Evolutionary conservation across 495 filamentous ascomycete species (phyloP), one percentile per base, ranked within the genome.

Genomic region (Aspergillus olivimuriae): DNA sequence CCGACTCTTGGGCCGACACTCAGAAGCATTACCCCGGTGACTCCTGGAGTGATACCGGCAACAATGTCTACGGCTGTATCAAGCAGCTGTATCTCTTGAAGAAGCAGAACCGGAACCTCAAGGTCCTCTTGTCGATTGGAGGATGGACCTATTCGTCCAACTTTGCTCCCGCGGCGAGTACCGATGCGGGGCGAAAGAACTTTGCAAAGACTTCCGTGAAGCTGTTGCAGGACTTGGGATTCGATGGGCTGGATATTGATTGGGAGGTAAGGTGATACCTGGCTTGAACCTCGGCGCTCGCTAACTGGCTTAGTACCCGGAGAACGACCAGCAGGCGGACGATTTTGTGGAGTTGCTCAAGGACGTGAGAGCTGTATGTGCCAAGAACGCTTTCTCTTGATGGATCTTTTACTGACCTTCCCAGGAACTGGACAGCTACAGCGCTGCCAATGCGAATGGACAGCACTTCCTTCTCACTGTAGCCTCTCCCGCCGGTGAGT

Each of bases 21-120:
- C 71, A 95, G 54, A 95, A 92, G 64, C 91, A 91, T 64, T 94
- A 90, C 42, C 50, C 59, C 2, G 43, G 48, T 4, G 69, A 72
- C 50, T 66, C 66, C 2, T 70, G 69, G 66, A 65, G 68, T 45
- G 69, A 70, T 17, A 48, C 44, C n/a, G 69, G 66, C 15, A 61
- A 41, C 43, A 72, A 72, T 47, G 66, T 69, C 17, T 72, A 72
- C 32, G 69, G 69, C 37, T 95, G 87, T 62, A 66, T 91, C 35
- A 98, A 97, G 73, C 92, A 97, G 70, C 79, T 98, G 16, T 87
- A 83, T 65, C 74, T 98, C 16, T 79, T 91, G 24, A 98, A 98
- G 75, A 84, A 84, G 56, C 70, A 77, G 44, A 82, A 97, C 65
- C 82, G 92, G 39, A 83, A 92, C 58, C 69, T 98, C 32, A 95